Evolutionary conservation across 257 asterid species (phyloP), one percentile per base, ranked within the genome.

Genomic region (Przewalskia tangutica): DNA sequence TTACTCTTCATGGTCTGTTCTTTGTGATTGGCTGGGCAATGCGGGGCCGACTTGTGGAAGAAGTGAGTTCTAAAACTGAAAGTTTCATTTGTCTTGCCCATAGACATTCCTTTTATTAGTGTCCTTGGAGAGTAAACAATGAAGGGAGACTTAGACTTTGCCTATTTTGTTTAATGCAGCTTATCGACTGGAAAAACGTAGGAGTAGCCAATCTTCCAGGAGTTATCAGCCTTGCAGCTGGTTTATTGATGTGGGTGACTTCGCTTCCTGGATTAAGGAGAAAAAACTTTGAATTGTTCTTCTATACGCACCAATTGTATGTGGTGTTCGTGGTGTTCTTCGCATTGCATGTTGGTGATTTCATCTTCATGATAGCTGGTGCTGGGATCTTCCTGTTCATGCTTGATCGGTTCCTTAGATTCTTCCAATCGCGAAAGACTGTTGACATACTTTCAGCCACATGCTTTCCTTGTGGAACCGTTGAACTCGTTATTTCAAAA

Each of bases 1-100:
- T 94, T 81, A 86, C 91, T 27, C 97, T 94, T 84, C 98, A 94
- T 53, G 97, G 97, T 70, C 88, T 90, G 48, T 88, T 89, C 80
- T 90, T 80, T 64, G 87, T 83, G 50, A 80, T 89, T 53, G 91
- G 84, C 0, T 94, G 98, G 98, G 44, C 87, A 4, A 79, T 90
- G 40, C 23, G 5, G 5, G 42, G 42, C 6, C 42, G 42, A 38
- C 93, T 94, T 82, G 42, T 44, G 56, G 42, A 83, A 4, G 65
- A 88, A 84, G 98, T 92, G 82, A 87, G 90, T 84, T 23, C 60
- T 54, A 54, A 14, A 14, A 54, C 18, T 54, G 55, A 54, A 54
- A 54, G 14, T 54, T 54, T 48, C 53, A 54, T 54, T 54, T 54
- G 5, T 17, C 17, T 54, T 12, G 18, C 18, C 18, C 60, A 54